Conservation (phyloP, 345 rosid species). For the Citrus australasica region DNA sequence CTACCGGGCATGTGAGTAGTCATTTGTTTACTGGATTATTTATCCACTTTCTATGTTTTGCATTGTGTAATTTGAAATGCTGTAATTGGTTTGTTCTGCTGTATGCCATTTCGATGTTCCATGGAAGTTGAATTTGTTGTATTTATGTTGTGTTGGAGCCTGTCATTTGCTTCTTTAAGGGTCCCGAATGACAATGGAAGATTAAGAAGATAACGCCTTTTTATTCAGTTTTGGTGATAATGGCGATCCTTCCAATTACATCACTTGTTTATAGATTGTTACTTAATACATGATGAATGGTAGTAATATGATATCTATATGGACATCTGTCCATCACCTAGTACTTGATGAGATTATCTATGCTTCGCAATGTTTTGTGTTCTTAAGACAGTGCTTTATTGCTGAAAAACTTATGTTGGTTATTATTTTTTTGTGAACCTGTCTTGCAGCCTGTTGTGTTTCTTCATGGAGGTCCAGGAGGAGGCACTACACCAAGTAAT, state of each 20-base stretch:
- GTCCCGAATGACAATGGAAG: neutral
- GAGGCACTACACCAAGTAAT: conserved; percentile 77
- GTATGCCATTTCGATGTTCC: neutral
- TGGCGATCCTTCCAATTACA: neutral
- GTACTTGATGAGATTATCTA: neutral
- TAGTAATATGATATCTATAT: neutral
- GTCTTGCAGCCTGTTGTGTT: conserved; percentile 82
- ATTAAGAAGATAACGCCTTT: neutral
- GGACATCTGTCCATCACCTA: neutral
- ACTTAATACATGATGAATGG: neutral
- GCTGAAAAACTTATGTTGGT: neutral
- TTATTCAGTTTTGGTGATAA: neutral
- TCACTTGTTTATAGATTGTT: neutral
- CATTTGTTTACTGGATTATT: neutral
- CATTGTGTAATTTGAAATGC: neutral
- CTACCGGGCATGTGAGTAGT: conserved; percentile 70
- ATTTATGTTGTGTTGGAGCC: neutral
- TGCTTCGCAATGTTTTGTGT: neutral
- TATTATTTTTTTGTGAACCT: neutral
- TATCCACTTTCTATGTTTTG: neutral
- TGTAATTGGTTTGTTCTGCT: neutral
- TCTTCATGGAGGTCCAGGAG: conserved; percentile 99
- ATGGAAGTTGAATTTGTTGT: conserved; percentile 3
- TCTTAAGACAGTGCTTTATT: neutral
- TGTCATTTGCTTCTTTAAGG: neutral